Evolutionary conservation across 2,329 filamentous ascomycete species (phyloP).

Genomic region (Alternaria novae-zelandiae): DNA sequence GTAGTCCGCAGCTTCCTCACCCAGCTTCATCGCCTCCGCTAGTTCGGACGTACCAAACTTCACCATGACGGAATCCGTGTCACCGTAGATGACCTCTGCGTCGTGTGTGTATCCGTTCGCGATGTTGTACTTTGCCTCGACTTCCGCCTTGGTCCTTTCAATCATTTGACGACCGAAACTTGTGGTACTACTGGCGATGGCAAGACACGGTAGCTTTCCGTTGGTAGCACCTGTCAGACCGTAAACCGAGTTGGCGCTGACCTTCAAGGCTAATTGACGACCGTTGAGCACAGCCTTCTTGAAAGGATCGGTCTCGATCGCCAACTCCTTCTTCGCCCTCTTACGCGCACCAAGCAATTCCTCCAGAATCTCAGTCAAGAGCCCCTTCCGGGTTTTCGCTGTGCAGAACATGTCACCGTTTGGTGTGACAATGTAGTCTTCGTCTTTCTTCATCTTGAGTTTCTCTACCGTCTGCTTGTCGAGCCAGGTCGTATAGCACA

Average conservation of each 20-base stretch:
- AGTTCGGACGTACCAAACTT: constrained; percentile 94
- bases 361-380: constrained; percentile 93
- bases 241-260: constrained; percentile 98
- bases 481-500: constrained; percentile 94
- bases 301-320: constrained; percentile 89
- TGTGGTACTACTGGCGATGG: constrained; percentile 95
- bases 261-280: constrained; percentile 92
- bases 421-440: constrained; percentile 95
- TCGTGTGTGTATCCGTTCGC: constrained; percentile 94
- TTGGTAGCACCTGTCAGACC: constrained; percentile 95
- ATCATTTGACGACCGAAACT: constrained; percentile 99
- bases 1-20: constrained; percentile 86
- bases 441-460: constrained; percentile 79
- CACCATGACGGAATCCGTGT: constrained; percentile 99
- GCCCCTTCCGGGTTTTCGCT: constrained; percentile 83
- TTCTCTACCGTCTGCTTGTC: constrained; percentile 80
- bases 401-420: constrained; percentile 95
- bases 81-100: constrained; percentile 96
- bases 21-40: constrained; percentile 88
- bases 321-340: constrained; percentile 88
- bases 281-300: constrained; percentile 98
- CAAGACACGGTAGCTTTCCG: constrained; percentile 91
- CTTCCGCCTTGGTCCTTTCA: constrained; percentile 95
- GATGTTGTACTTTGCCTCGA: constrained; percentile 86
- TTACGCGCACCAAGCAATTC: constrained; percentile 92